Evolutionary conservation across 176 grass and related monocot species (phyloP), one percentile per base, ranked within the genome.

Genomic region (Rhipidocladum racemiflorum): DNA sequence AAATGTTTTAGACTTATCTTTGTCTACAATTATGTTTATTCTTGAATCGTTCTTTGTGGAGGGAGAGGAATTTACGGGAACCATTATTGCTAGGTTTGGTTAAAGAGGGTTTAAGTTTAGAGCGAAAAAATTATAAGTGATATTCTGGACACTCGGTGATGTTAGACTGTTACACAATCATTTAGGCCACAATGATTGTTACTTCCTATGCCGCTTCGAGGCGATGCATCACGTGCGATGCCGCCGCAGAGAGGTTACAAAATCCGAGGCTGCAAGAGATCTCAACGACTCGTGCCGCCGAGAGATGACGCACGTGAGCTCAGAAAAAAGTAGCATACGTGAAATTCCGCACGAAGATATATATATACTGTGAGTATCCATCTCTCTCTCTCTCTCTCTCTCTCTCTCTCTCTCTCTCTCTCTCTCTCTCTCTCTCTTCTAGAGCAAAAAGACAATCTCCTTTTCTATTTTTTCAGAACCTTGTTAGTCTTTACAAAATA

Each of bases 241-340:
- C 76, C 0, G 70, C 42, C 75, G 50, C 40, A 80, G 14, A 2
- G 6, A 0, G 25, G 35, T 28, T 77, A 85, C 56, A 81, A 85
- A 76, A 71, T 71, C 16, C 11, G 4, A 20, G 0, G 35, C 34
- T 34, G 77, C 65, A 89, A 15, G 27, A 1, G 83, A 85, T 85
- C 82, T 71, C 63, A 10, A 20, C 23, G 23, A 25, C 62, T 85
- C 16, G 35, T 25, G 35, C 82, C 1, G 35, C 64, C 85, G 59
- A 89, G 64, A 70, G 83, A 71, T 85, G 87, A 81, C 83, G 87
- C 71, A 81, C 70, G 77, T 81, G 76, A 89, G 9, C 20, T 55
- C 30, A 49, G 35, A 48, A 48, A 15, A 61, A 42, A 84, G 62
- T 74, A 70, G 43, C 69, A 60, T 45, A 70, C 32, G 34, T 6